Conservation (phyloP, 1,139 yeast species). For the Yamadazyma sp. region DNA sequence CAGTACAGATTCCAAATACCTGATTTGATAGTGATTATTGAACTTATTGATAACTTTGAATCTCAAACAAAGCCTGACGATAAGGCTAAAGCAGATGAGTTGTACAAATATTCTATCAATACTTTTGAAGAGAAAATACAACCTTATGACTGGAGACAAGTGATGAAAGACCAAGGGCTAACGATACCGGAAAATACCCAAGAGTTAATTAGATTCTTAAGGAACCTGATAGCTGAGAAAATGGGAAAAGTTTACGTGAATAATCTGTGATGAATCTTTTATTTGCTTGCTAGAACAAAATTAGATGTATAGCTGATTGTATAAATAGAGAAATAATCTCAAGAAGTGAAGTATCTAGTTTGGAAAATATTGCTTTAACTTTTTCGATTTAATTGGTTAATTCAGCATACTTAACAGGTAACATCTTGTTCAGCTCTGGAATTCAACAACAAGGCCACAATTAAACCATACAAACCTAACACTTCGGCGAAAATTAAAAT, state of each 20-base stretch:
- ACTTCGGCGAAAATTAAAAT: slow-evolving; percentile 98
- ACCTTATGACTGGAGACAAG: slow-evolving; percentile 31
- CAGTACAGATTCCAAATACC: slow-evolving; percentile 34
- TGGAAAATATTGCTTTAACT: not conserved
- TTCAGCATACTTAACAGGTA: slow-evolving; percentile 55
- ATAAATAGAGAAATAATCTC: slow-evolving; percentile 4
- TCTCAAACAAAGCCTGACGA: slow-evolving; percentile 24
- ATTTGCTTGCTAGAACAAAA: not conserved
- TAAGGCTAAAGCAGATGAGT: slow-evolving; percentile 28
- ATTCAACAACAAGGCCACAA: slow-evolving; percentile 95
- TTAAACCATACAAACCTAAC: slow-evolving; percentile 93
- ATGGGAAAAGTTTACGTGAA: slow-evolving; percentile 42
- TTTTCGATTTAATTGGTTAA: not conserved
- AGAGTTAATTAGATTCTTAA: slow-evolving; percentile 25
- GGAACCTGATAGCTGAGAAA: slow-evolving; percentile 34
- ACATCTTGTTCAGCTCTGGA: slow-evolving; percentile 96
- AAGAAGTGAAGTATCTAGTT: slow-evolving; percentile 13
- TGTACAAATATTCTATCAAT: slow-evolving; percentile 32
- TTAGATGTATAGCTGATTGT: slow-evolving; percentile 5
- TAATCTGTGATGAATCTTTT: slow-evolving; percentile 1
- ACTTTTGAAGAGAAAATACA: slow-evolving; percentile 6
- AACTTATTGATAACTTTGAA: slow-evolving; percentile 50
- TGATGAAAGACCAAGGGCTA: slow-evolving; percentile 6
- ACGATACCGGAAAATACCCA: slow-evolving; percentile 25
- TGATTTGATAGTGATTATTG: slow-evolving; percentile 48